These are phyloP conservation scores for Somion occarium DNA, from an alignment of 1,284 basidiomycete species.

Conservation along the genomic window DNA sequence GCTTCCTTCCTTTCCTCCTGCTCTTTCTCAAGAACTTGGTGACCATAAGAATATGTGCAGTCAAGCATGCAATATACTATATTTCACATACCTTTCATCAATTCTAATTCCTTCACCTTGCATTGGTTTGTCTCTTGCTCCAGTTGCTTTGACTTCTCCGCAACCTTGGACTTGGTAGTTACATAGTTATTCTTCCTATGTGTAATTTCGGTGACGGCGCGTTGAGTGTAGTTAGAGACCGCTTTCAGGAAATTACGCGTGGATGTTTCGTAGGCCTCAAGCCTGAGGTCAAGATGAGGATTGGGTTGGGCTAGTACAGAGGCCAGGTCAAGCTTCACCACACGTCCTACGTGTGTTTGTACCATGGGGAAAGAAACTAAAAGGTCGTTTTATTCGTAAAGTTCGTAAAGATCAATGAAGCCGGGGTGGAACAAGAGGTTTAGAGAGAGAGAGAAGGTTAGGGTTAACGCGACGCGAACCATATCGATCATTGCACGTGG, in stretches of 20 bases:
- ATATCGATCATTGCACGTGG: background rate
- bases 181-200: conserved; percentile 52
- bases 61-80: background rate
- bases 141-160: conserved; percentile 50
- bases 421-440: too few relatives aligned
- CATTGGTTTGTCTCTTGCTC: conserved; percentile 67
- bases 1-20: conserved; percentile 66
- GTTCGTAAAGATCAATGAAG: too few relatives aligned
- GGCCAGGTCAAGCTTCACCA: conserved; percentile 59
- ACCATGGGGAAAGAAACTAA: background rate
- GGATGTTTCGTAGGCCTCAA: conserved; percentile 56
- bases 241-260: conserved; percentile 68
- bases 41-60: background rate
- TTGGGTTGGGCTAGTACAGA: conserved; percentile 49
- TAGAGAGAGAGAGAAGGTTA: background rate
- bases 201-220: conserved; percentile 57
- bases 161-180: conserved; percentile 52
- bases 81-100: conserved; percentile 52
- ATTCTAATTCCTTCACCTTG: conserved; percentile 68
- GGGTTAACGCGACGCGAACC: background rate
- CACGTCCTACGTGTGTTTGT: conserved; percentile 34
- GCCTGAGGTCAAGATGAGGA: conserved; percentile 61
- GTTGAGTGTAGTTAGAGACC: conserved; percentile 62
- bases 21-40: conserved; percentile 59
- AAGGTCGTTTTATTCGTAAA: background rate